Evolutionary conservation across 805 yeast species (phyloP), one percentile per base, ranked within the genome.

Genomic region (Vanderwaltozyma tropicalis): DNA sequence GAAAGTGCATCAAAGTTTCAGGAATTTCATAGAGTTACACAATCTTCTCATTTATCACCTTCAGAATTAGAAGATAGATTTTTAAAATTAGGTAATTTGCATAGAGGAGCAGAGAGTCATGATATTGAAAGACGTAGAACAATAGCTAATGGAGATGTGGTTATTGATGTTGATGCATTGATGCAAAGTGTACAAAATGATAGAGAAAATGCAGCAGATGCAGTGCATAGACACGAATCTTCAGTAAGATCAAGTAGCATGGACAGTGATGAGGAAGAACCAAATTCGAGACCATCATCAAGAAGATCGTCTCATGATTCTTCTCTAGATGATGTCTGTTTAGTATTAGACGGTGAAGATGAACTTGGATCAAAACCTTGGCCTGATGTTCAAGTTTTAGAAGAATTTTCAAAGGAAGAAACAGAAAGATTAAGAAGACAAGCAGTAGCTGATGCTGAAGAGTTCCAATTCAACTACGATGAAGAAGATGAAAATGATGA

Each of bases 281-380:
- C 62, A 29, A 61, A 62, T 27, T 67, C 71, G 3, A 62, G 66
- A 35, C 71, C 71, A 1, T 61, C 66, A 2, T 60, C 69, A 1
- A 57, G 67, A 43, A 52, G 65, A 26, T 52, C 63, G 7, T 58
- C 68, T 1, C 76, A 73, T 38, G 73, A 76, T 28, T 78, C 94
- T 0, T 83, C 95, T 1, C 62, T 89, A 41, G 88, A 81, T 54
- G 98, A 89, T 60, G 98, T 89, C 19, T 89, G 96, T 53, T 76
- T 86, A 57, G 95, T 95, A 0, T 67, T 87, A 28, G 87, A 80
- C 44, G 74, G 72, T 32, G 57, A 51, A 15, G 45, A 46, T 29
- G 43, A 39, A n/a, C 46, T 43, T 9, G 48, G 50, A 21, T 31
- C 45, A 17, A 51, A 55, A 21, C 41, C 47, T 15, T 89, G 97